Percentiles rank a stretch among this genome's conserved stretches.
These are phyloP conservation scores for Rhododendron williamsianum DNA, from an alignment of 148 eudicot species.

Conservation along the genomic window DNA sequence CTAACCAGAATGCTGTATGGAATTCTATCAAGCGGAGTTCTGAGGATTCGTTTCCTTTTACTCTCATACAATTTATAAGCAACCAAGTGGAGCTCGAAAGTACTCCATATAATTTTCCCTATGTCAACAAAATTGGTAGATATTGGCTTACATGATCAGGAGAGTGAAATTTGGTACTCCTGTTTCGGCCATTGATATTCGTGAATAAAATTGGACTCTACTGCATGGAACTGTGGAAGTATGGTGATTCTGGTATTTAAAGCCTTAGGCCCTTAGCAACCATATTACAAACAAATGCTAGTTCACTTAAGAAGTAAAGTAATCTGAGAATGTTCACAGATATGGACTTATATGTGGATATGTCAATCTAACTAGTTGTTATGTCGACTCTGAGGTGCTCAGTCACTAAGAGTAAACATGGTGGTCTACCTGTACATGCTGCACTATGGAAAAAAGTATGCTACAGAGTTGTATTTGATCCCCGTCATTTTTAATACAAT, in stretches of 20 bases:
- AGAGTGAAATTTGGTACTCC: neutral
- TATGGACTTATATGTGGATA: constrained; percentile 9
- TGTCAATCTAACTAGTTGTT: constrained; percentile 55
- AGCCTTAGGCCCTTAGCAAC: neutral
- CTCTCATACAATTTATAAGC: neutral
- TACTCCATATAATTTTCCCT: neutral
- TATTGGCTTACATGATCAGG: neutral
- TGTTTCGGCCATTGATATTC: neutral
- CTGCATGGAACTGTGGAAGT: neutral
- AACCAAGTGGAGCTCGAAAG: neutral
- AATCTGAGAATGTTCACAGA: constrained; percentile 12
- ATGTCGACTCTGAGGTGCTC: constrained; percentile 71
- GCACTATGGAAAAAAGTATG: constrained; percentile 92
- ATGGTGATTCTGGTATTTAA: neutral
- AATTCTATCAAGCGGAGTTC: neutral
- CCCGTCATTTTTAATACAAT: neutral
- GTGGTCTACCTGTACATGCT: constrained; percentile 84
- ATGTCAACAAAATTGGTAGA: neutral
- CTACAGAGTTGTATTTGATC: constrained; percentile 4
- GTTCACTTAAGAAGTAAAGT: neutral
- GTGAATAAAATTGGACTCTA: neutral
- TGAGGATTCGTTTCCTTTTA: neutral
- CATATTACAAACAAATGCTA: neutral
- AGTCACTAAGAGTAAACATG: constrained; percentile 89
- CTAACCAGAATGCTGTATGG: neutral